Evolutionary conservation across 2,329 filamentous ascomycete genomes (phyloP).

Genomic region (Trichoderma sp.): DNA sequence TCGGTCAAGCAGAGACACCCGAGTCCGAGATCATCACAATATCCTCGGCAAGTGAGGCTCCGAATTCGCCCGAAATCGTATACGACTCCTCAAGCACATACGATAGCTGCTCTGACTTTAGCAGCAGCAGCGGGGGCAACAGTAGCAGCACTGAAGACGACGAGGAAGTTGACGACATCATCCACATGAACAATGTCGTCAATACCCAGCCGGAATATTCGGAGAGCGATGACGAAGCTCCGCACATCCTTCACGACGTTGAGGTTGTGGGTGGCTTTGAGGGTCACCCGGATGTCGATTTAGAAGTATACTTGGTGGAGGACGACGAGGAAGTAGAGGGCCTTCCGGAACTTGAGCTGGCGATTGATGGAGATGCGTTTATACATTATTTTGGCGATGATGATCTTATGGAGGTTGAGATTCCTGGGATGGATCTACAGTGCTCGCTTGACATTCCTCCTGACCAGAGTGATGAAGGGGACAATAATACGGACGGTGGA

Average conservation of each 20-base stretch:
- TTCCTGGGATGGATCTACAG: constrained; percentile 27
- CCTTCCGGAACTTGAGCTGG: constrained; percentile 35
- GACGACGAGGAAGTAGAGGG: constrained; percentile 30
- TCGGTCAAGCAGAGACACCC: not conserved
- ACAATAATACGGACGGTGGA: not conserved
- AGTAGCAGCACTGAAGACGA: not conserved
- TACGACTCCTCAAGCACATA: not conserved
- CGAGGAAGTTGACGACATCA: constrained; percentile 17
- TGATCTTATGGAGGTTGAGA: constrained; percentile 33
- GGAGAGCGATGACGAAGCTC: constrained; percentile 20
- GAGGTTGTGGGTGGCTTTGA: constrained; percentile 26
- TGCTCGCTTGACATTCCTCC: constrained; percentile 26
- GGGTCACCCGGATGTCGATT: constrained; percentile 26
- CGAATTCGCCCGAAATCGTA: not conserved
- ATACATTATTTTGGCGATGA: constrained; percentile 28
- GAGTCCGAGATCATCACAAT: not conserved
- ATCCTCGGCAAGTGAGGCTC: not conserved
- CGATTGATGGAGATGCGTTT: constrained; percentile 32
- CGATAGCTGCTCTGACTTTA: not conserved
- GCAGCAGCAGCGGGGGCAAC: not conserved
- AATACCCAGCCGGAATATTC: constrained; percentile 25
- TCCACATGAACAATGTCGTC: constrained; percentile 29
- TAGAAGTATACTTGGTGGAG: constrained; percentile 35
- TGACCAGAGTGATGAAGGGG: not conserved
- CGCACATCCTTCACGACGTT: constrained; percentile 34